Percentiles rank a stretch among this genome's conserved stretches.
Evolutionary conservation across 2,329 filamentous ascomycete species (phyloP).

Genomic region (Aspergillus sp.): DNA sequence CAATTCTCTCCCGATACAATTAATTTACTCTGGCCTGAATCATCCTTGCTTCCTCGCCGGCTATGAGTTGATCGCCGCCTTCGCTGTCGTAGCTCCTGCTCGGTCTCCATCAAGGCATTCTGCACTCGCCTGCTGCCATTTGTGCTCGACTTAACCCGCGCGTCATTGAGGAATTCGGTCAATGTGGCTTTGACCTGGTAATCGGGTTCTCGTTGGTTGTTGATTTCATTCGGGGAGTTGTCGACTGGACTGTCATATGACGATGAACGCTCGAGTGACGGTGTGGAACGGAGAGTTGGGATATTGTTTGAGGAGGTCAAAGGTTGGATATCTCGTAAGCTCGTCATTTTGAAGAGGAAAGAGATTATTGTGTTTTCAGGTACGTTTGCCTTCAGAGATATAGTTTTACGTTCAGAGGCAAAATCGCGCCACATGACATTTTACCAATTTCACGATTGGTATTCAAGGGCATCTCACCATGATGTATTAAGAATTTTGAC

Average conservation of each 20-base stretch:
- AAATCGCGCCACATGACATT: too few species aligned
- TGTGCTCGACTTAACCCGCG: slow-evolving; percentile 46
- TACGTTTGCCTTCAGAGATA: too few species aligned
- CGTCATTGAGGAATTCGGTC: slow-evolving; percentile 57
- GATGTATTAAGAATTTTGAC: too few species aligned
- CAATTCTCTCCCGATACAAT: too few species aligned
- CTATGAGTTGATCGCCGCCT: slow-evolving; percentile 7
- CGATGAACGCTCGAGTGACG: not conserved
- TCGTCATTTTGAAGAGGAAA: not conserved
- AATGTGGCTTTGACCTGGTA: slow-evolving; percentile 49
- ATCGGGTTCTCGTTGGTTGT: slow-evolving; percentile 5
- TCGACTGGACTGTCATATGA: not conserved
- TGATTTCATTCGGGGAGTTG: not conserved
- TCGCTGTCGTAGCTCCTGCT: slow-evolving; percentile 44
- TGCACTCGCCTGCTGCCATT: slow-evolving; percentile 55
- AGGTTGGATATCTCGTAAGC: not conserved
- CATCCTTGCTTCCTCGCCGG: not conserved
- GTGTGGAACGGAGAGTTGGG: not conserved
- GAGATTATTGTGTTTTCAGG: too few species aligned
- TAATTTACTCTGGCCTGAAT: not conserved
- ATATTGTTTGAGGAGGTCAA: not conserved
- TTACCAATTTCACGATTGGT: too few species aligned
- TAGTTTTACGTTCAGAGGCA: too few species aligned
- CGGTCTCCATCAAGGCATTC: slow-evolving; percentile 53
- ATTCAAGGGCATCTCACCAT: too few species aligned